These are phyloP conservation scores for Rhododendron kiyosumense DNA, from an alignment of 148 eudicot genomes.

Conservation along the genomic window DNA sequence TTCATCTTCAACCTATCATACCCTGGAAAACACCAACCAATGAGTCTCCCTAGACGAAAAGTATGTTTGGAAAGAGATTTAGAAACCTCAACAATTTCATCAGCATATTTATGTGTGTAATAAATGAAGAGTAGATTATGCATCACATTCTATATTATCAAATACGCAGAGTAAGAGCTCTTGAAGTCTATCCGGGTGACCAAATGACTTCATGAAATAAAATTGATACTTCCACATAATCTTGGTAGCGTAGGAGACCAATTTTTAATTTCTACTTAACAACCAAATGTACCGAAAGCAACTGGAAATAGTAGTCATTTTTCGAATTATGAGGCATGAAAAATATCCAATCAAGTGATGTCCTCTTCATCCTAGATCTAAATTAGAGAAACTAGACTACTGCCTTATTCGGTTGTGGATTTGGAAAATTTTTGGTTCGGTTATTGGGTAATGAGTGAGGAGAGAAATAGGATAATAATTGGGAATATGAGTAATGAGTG, in stretches of 20 bases:
- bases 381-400: too few species aligned
- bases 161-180: neutral
- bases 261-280: too few species aligned
- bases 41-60: neutral
- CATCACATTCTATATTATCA: neutral
- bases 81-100: neutral
- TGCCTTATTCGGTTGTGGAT: too few species aligned
- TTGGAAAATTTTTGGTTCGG: too few species aligned
- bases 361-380: neutral
- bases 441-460: too few species aligned
- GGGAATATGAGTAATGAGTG: too few species aligned
- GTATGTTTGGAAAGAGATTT: neutral
- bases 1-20: too few species aligned
- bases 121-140: neutral
- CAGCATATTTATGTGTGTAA: neutral
- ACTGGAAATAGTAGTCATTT: neutral
- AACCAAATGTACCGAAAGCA: neutral
- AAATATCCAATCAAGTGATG: neutral
- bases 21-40: neutral
- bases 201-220: neutral
- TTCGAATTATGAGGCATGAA: neutral
- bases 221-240: neutral
- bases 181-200: neutral
- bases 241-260: neutral
- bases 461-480: too few species aligned